Evolutionary conservation across 1,139 yeast genomes (phyloP).

Genomic region (Candida pseudoviswanathii): DNA sequence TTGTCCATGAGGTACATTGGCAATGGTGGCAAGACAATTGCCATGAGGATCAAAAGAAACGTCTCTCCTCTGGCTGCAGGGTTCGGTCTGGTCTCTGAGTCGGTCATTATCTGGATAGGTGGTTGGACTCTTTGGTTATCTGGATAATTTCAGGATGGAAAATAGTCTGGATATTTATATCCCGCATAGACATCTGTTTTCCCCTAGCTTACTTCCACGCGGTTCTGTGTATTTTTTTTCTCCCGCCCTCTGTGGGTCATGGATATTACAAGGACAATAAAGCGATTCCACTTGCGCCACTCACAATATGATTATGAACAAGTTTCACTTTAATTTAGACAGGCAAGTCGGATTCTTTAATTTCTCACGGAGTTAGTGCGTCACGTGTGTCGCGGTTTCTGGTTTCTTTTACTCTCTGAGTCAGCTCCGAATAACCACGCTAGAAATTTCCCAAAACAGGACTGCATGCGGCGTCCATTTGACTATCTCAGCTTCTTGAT

Average conservation of each 20-base stretch:
- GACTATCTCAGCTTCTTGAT: neutral
- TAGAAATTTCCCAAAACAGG: neutral
- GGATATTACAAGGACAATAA: neutral
- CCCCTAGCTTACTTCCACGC: neutral
- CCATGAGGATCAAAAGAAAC: conserved; percentile 33
- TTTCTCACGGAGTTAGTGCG: neutral
- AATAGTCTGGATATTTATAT: neutral
- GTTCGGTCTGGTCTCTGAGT: neutral
- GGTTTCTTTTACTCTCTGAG: no score
- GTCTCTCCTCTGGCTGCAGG: conserved; percentile 17
- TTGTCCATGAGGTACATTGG: conserved; percentile 36
- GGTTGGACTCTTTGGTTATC: neutral
- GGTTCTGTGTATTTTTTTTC: neutral
- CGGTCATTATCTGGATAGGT: neutral
- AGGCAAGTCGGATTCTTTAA: neutral
- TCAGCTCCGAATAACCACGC: neutral
- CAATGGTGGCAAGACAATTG: conserved; percentile 42
- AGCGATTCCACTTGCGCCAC: neutral
- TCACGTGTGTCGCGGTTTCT: neutral
- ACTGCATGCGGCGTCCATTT: neutral
- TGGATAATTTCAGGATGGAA: neutral
- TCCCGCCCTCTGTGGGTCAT: neutral
- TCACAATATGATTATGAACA: neutral
- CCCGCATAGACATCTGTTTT: neutral
- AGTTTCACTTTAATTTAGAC: neutral